Conservation (phyloP, 2,329 filamentous ascomycete genomes). For the Hawksworthiomyces lignivorus region DNA sequence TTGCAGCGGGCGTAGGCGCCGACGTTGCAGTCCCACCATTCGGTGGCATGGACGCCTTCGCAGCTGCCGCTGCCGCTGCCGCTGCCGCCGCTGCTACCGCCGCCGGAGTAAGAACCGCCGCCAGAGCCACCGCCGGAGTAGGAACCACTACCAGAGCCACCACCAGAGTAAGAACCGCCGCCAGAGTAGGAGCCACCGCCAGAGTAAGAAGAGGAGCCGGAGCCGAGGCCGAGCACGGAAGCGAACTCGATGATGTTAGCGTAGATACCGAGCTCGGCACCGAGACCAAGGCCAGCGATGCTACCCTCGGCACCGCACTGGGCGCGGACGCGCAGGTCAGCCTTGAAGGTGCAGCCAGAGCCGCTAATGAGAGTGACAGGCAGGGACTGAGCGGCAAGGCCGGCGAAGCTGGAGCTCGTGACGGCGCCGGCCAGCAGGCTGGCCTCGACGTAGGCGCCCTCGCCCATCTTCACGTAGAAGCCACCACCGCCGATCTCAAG, state of each 20-base stretch:
- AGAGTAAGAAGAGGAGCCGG: no score
- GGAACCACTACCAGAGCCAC: no score
- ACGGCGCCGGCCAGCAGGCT: constrained; percentile 36
- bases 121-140: no score
- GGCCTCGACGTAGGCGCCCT: constrained; percentile 33
- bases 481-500: constrained; percentile 43
- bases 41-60: constrained; percentile 25
- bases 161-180: no score
- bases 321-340: constrained; percentile 42
- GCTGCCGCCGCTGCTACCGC: no score
- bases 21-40: constrained; percentile 32
- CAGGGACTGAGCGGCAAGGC: constrained; percentile 33
- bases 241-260: constrained; percentile 49
- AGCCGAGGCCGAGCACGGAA: constrained; percentile 31
- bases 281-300: constrained; percentile 28
- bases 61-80: constrained; percentile 29
- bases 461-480: constrained; percentile 43
- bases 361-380: constrained; percentile 40
- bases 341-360: constrained; percentile 38
- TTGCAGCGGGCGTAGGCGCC: constrained; percentile 28
- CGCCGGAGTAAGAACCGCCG: no score
- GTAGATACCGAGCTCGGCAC: constrained; percentile 38
- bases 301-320: constrained; percentile 34
- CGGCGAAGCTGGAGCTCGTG: constrained; percentile 36
- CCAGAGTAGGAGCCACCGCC: no score